Conservation (phyloP, 2,329 filamentous ascomycete species). For the Elsinoe fawcettii region DNA sequence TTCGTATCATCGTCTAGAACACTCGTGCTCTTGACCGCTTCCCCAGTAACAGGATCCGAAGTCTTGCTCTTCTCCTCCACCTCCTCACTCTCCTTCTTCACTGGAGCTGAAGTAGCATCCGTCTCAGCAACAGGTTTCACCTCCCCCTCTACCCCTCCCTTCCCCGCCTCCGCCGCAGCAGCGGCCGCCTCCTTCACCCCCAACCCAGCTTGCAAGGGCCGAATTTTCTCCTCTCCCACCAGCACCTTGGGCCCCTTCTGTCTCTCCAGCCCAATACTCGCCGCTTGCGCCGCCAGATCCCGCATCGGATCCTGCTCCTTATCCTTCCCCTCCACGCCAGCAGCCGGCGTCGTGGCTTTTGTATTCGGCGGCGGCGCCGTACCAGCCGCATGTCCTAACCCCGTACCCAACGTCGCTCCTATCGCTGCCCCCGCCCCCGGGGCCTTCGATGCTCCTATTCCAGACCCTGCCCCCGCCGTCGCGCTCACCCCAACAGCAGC, state of each 20-base stretch:
- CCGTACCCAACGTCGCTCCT: conserved; percentile 18
- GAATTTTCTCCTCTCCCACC: conserved; percentile 15
- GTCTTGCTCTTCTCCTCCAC: background rate
- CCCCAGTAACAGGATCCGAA: conserved; percentile 5
- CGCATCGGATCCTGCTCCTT: conserved; percentile 23
- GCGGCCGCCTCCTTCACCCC: conserved; percentile 17
- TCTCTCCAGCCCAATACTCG: conserved; percentile 20
- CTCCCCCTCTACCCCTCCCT: conserved; percentile 3
- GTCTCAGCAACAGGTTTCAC: conserved; percentile 1
- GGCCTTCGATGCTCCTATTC: background rate
- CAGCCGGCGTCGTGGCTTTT: conserved; percentile 28
- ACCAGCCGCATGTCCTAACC: conserved; percentile 20
- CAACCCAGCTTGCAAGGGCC: conserved; percentile 8
- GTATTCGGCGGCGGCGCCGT: conserved; percentile 22
- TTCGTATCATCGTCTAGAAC: conserved; percentile 18
- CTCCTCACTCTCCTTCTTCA: background rate
- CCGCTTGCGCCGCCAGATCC: conserved; percentile 24
- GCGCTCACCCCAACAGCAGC: conserved; percentile 55
- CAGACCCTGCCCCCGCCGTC: conserved; percentile 37
- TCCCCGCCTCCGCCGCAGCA: conserved; percentile 13
- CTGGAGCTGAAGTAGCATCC: background rate
- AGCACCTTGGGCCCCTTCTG: conserved; percentile 13
- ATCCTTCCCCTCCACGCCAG: conserved; percentile 19
- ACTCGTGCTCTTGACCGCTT: background rate
- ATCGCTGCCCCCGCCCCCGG: conserved; percentile 22